Base-by-base conservation (phyloP, 1,139 yeast genomes). In the Taiozyma sp. region DNA sequence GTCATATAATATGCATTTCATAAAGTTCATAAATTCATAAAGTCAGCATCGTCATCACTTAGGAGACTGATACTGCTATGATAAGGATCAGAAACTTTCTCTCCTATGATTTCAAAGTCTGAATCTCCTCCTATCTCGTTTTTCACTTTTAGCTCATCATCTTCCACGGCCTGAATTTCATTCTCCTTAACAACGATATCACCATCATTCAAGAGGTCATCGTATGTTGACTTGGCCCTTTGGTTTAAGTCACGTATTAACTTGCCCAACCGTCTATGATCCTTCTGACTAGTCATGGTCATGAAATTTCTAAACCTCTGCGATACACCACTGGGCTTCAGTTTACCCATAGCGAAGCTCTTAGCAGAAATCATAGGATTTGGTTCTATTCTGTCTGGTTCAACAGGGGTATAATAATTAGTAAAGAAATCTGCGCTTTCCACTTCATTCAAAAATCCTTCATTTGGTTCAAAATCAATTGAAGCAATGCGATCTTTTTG, bases 21-120 rank as follows among this genome's bases (percentile, higher is more conserved):
- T 19, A 16, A 38, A 19, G 14, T 27, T 29, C 41, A 53, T 45
- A 60, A 50, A 38, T 52, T 51, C 34, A 51, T 55, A 39, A 58
- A 59, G 16, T 54, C 59, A 19, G 56, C 53, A 41, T 60, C 64
- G 38, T 59, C 61, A 19, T 59, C 64, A 43, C 58, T 54, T 9
- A 52, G 23, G 1, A 57, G 44, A 6, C 53, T 44, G 5, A 47
- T 45, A 19, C 52, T 51, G 27, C 50, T 39, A 14, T 42, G 41
- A 19, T 38, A 23, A 19, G 41, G 7, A 23, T n/a, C 51, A 5
- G 24, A 38, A 12, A 39, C 36, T 28, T 24, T 32, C 2, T 38
- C 50, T 5, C 30, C 16, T 4, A 32, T 45, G 4, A 47, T 46
- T 22, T 45, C 45, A 2, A 38, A 24, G 16, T 49, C 52, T 6